phyloP scores from a whole-genome alignment of 2,329 filamentous ascomycete species.

The Xylaria sp. region DNA sequence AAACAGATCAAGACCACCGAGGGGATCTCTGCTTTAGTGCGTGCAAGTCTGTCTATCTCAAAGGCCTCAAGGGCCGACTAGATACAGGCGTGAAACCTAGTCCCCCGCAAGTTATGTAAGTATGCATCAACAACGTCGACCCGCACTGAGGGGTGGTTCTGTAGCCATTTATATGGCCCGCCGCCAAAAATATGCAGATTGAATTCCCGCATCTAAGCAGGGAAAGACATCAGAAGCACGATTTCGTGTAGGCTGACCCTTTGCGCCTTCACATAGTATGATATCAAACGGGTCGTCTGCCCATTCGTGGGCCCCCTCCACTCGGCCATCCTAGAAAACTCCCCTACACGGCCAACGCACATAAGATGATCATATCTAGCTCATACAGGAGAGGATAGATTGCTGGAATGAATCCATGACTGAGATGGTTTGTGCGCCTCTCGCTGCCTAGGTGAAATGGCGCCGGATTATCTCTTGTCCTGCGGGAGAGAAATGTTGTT shows the following conservation, averaged over 20 bases:
- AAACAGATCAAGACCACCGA: conserved; percentile 13
- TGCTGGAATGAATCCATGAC: conserved; percentile 1
- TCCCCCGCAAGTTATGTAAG: conserved; percentile 3
- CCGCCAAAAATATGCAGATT: conserved; percentile 18
- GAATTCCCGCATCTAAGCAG: conserved; percentile 14
- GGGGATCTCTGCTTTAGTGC: conserved; percentile 5
- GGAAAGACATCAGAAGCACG: conserved; percentile 19
- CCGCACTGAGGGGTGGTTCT: conserved; percentile 12
- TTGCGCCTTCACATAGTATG: conserved; percentile 21
- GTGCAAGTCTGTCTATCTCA: conserved; percentile 25
- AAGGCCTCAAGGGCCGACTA: conserved; percentile 18
- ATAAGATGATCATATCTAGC: conserved; percentile 13
- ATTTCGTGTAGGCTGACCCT: conserved; percentile 6
- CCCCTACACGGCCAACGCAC: conserved; percentile 8
- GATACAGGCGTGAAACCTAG: conserved; percentile 14
- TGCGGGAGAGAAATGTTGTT: conserved; percentile 76
- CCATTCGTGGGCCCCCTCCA: conserved; percentile 11
- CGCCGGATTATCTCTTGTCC: conserved; percentile 82
- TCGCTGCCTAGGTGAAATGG: conserved; percentile 71
- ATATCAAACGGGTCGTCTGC: conserved; percentile 29
- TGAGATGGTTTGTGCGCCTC: conserved; percentile 10
- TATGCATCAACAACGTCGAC: conserved; percentile 9
- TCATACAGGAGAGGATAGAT: conserved; percentile 1
- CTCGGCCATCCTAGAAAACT: conserved; percentile 7
- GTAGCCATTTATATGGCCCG: conserved; percentile 3